Evolutionary conservation across 176 grass and related monocot species (phyloP).

Genomic region (Carex kokanica): DNA sequence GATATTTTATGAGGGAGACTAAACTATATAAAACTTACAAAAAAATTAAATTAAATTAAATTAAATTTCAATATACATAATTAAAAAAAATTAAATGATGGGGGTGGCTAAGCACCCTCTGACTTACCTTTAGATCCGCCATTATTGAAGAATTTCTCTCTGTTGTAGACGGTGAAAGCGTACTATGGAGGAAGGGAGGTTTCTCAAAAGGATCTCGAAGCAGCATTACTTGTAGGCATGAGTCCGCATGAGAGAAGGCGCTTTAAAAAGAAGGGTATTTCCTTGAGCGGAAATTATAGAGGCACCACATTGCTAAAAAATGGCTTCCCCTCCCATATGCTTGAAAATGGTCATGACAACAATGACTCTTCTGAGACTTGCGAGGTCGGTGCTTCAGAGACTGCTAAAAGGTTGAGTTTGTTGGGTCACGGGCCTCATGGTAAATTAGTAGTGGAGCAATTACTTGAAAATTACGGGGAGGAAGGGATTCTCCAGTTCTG

Average conservation of each 20-base stretch:
- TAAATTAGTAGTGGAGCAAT: slow-evolving; percentile 78
- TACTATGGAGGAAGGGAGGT: slow-evolving; percentile 84
- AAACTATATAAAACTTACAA: too few species aligned
- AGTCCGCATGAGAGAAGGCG: slow-evolving; percentile 75
- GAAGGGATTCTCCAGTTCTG: slow-evolving; percentile 66
- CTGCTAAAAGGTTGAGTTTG: slow-evolving; percentile 58
- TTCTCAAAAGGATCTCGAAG: slow-evolving; percentile 68
- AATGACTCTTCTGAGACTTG: slow-evolving; percentile 27
- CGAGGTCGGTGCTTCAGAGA: slow-evolving; percentile 28
- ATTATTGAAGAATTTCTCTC: background rate
- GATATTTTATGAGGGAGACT: too few species aligned
- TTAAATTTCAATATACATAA: too few species aligned
- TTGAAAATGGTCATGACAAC: slow-evolving; percentile 31
- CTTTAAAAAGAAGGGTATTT: slow-evolving; percentile 65
- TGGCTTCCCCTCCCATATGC: slow-evolving; percentile 23
- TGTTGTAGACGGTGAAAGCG: slow-evolving; percentile 68
- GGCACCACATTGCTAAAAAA: slow-evolving; percentile 35
- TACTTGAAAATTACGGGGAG: slow-evolving; percentile 52
- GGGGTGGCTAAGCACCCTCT: too few species aligned
- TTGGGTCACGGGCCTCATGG: slow-evolving; percentile 85
- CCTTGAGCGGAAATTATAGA: slow-evolving; percentile 45
- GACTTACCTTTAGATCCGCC: too few species aligned
- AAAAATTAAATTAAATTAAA: too few species aligned
- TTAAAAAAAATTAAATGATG: too few species aligned
- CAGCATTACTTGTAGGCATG: slow-evolving; percentile 80